Base-by-base conservation (phyloP, 2,329 filamentous ascomycete species). In the Blumeria hordei region DNA sequence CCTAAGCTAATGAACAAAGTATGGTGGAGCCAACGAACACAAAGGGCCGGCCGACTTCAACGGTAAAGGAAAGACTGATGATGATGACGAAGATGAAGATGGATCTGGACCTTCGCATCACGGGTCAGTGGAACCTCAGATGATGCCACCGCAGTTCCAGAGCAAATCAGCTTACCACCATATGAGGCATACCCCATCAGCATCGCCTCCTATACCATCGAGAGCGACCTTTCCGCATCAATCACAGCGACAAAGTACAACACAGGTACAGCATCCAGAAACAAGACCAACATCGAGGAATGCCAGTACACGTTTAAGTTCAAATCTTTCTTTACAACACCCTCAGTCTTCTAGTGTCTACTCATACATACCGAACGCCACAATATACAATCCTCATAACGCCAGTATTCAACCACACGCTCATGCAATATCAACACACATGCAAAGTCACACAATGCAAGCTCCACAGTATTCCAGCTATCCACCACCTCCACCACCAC, bases 11-110 rank as follows among this genome's bases (percentile, higher is more conserved):
- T 51, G 51, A 54, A 35, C 45, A 45, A 67, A 95, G 88, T 94
- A 94, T 72, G 88, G 88, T 63, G 83, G 80, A 57, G 83, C 88
- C 47, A 93, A 92, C 68, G 92, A 98, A 68, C 90, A 96, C 70
- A 98, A 96, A 70, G 90, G 90, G 1, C 92, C 92, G 0, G 76
- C 77, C 55, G 92, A 98, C 69, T 98, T 94, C 69, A 85, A 83
- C 64, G 87, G 87, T 60, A 83, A 83, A 68, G 73, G 74, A 57
- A 77, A 76, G 57, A 84, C 60, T 86, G 62, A 92, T 54, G 88
- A 95, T 53, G 88, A 93, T 14, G 85, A 84, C 33, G 83, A 88
- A 39, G 80, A 87, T 55, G 80, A 81, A 57, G 81, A 83, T 34
- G 81, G 75, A 57, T 85, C 83, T 6, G 84, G 83, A 50, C 78